Evolutionary conservation across 352 stramenopile species (phyloP).

Genomic region (Phytophthora agathidicida): DNA sequence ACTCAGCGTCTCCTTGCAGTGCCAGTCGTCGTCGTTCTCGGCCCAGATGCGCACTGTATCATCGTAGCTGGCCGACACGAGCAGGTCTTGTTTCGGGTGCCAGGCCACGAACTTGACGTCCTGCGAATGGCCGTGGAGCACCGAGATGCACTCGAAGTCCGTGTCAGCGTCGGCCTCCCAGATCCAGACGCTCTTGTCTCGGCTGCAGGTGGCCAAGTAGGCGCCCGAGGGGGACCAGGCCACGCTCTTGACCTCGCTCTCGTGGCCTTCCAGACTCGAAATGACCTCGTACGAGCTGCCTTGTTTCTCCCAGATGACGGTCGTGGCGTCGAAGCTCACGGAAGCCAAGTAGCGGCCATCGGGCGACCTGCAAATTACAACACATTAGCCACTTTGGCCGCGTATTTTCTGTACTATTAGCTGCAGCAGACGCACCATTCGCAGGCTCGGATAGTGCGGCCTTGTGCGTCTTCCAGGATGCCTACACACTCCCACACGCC

Average conservation of each 20-base stretch:
- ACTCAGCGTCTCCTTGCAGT: conserved; percentile 92
- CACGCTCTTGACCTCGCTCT: conserved; percentile 98
- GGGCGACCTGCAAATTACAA: conserved; percentile 53
- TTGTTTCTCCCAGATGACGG: conserved; percentile 94
- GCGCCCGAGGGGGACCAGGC: conserved; percentile 94
- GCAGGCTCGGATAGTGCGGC: conserved; percentile 94
- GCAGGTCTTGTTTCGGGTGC: conserved; percentile 86
- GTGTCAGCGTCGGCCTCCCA: conserved; percentile 95
- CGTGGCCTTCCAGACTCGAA: conserved; percentile 97
- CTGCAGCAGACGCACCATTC: conserved; percentile 94
- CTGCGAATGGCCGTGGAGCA: conserved; percentile 96
- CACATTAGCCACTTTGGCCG: background rate
- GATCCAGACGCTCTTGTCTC: conserved; percentile 99
- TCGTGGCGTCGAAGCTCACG: conserved; percentile 96
- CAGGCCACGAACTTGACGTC: conserved; percentile 97
- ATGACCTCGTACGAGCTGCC: conserved; percentile 92
- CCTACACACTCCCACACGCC: conserved; percentile 89
- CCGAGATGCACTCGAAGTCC: conserved; percentile 98
- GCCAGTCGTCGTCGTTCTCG: conserved; percentile 97
- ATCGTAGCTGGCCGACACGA: conserved; percentile 95
- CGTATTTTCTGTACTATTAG: background rate
- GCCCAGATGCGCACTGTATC: conserved; percentile 96
- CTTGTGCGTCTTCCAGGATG: conserved; percentile 94
- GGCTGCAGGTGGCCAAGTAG: conserved; percentile 96
- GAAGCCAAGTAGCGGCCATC: conserved; percentile 90